These are phyloP conservation scores for Talaromyces sp. DNA, from an alignment of 2,329 filamentous ascomycete species.

Conservation along the genomic window DNA sequence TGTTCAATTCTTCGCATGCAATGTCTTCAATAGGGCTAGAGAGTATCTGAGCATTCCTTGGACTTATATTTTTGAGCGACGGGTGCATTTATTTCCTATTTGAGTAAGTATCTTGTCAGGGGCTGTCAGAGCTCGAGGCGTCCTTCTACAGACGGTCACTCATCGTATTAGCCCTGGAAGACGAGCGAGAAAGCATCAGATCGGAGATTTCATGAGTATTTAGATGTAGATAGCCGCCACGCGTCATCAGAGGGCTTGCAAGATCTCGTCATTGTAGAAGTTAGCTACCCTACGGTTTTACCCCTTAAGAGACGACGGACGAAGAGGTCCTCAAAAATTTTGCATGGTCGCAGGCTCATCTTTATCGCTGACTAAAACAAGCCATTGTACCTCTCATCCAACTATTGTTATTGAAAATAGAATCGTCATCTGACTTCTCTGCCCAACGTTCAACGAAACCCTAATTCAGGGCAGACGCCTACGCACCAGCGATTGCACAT, in stretches of 20 bases:
- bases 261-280: neutral
- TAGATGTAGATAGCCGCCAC: neutral
- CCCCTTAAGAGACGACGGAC: neutral
- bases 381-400: no score
- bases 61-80: neutral
- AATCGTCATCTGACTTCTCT: slow-evolving; percentile 2
- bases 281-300: neutral
- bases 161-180: neutral
- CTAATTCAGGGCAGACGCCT: neutral
- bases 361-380: neutral
- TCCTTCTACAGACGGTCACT: neutral
- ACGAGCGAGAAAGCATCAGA: neutral
- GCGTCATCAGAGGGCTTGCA: neutral
- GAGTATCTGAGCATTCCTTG: neutral
- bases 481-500: neutral
- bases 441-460: neutral
- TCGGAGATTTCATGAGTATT: neutral
- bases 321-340: neutral
- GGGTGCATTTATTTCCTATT: slow-evolving; percentile 5
- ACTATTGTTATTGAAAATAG: neutral
- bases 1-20: neutral
- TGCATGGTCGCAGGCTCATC: neutral
- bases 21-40: neutral
- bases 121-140: neutral
- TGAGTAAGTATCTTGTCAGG: neutral